A percentile compares a stretch with the other conserved stretches of the same genome.
Evolutionary conservation across 106 monocot genomes (phyloP).

Genomic region (Dioscorea dumetorum): DNA sequence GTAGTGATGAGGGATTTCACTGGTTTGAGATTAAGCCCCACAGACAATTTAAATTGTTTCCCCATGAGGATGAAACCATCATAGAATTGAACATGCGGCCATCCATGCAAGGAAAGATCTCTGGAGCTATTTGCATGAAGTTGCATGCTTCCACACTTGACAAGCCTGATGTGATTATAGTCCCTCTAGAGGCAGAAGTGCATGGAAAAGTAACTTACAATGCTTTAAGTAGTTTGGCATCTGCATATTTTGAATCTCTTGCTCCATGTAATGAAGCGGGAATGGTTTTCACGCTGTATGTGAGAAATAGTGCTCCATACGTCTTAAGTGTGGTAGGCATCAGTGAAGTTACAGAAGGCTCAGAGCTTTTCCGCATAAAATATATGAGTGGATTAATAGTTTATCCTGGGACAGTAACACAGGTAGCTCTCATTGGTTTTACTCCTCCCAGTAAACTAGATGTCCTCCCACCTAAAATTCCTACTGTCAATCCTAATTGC

Average conservation of each 20-base stretch:
- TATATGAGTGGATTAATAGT: constrained; percentile 51
- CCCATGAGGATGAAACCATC: constrained; percentile 28
- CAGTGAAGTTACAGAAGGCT: constrained; percentile 27
- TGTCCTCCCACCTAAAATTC: constrained; percentile 6
- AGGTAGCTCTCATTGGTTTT: constrained; percentile 39
- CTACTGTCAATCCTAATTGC: constrained; percentile 8
- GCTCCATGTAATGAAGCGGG: constrained; percentile 16
- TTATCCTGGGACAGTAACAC: constrained; percentile 40
- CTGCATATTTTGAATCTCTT: constrained; percentile 33
- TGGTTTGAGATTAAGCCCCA: constrained; percentile 39
- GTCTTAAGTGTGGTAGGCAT: constrained; percentile 37
- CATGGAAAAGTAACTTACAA: constrained; percentile 21
- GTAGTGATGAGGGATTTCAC: constrained; percentile 11
- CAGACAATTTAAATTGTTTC: constrained; percentile 40
- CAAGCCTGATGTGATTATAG: constrained; percentile 22
- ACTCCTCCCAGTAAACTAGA: constrained; percentile 4
- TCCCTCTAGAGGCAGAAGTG: constrained; percentile 52
- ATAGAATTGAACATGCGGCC: constrained; percentile 37
- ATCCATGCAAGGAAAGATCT: constrained; percentile 33
- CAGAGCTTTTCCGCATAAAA: constrained; percentile 35
- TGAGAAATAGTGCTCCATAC: constrained; percentile 35
- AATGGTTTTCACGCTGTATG: constrained; percentile 30
- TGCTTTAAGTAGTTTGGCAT: constrained; percentile 20
- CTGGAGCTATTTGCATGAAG: constrained; percentile 55
- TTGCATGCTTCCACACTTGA: constrained; percentile 22